Percentiles rank a stretch among this genome's conserved stretches.
These are phyloP conservation scores for Scutellaria barbata DNA, from an alignment of 257 asterid genomes.

Conservation along the genomic window DNA sequence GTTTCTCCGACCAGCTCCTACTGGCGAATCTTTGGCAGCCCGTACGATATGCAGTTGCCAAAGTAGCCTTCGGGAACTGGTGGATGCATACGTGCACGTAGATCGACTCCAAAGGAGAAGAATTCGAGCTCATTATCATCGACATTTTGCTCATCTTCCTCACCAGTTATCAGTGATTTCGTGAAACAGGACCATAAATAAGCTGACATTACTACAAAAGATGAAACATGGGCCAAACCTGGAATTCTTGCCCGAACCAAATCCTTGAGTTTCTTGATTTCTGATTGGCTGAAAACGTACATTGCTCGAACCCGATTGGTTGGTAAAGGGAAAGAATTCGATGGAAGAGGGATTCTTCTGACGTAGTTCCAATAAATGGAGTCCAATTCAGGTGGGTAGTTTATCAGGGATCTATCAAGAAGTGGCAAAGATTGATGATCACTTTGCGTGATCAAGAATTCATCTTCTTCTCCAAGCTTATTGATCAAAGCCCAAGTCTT, in stretches of 20 bases:
- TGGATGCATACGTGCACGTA: constrained; percentile 28
- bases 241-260: constrained; percentile 33
- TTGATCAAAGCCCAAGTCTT: constrained; percentile 50
- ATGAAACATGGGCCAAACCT: constrained; percentile 35
- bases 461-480: constrained; percentile 34
- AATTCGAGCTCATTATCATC: constrained; percentile 23
- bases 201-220: constrained; percentile 50
- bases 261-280: constrained; percentile 46
- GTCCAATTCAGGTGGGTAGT: constrained; percentile 35
- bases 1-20: constrained; percentile 24
- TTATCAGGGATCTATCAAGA: constrained; percentile 36
- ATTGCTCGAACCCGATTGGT: constrained; percentile 51
- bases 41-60: constrained; percentile 36
- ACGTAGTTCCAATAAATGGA: constrained; percentile 26
- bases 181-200: constrained; percentile 48
- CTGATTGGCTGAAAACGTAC: constrained; percentile 32
- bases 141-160: neutral
- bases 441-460: neutral
- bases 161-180: constrained; percentile 31
- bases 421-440: constrained; percentile 23
- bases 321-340: constrained; percentile 27
- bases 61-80: constrained; percentile 39
- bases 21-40: constrained; percentile 10
- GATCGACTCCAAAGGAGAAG: constrained; percentile 42
- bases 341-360: neutral